Evolutionary conservation across 2,329 filamentous ascomycete genomes (phyloP).

Genomic region (Aspergillus glaucus): DNA sequence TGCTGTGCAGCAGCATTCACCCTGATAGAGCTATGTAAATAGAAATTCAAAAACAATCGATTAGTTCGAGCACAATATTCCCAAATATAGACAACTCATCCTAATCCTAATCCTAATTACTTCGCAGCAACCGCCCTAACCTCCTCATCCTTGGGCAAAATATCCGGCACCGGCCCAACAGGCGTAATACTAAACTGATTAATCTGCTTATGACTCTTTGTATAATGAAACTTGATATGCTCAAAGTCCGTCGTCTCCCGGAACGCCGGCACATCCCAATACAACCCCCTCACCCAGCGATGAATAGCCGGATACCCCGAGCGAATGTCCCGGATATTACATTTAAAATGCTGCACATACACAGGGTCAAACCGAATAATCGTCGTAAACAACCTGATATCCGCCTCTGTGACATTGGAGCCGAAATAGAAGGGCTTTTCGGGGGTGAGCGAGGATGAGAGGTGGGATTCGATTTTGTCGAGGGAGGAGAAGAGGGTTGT

Average conservation of each 20-base stretch:
- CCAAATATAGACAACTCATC: too few species aligned
- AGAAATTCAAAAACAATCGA: neutral
- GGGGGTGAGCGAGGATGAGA: slow-evolving; percentile 42
- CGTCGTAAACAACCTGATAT: slow-evolving; percentile 69
- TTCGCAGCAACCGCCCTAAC: slow-evolving; percentile 43
- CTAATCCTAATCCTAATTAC: neutral
- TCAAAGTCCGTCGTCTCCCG: slow-evolving; percentile 79
- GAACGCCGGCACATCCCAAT: slow-evolving; percentile 78
- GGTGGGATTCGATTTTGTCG: slow-evolving; percentile 67
- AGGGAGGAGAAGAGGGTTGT: slow-evolving; percentile 66
- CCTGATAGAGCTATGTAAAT: neutral
- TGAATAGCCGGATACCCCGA: slow-evolving; percentile 77
- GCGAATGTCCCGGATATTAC: slow-evolving; percentile 78
- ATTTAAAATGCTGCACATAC: slow-evolving; percentile 78
- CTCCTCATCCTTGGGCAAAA: slow-evolving; percentile 72
- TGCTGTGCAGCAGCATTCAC: neutral
- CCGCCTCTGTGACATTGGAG: slow-evolving; percentile 68
- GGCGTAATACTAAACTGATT: slow-evolving; percentile 70
- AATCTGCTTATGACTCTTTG: slow-evolving; percentile 60
- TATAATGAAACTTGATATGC: slow-evolving; percentile 84
- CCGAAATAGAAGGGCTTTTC: slow-evolving; percentile 66
- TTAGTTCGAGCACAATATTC: neutral
- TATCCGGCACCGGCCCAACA: slow-evolving; percentile 74
- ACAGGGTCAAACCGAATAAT: slow-evolving; percentile 67
- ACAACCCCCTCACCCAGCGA: slow-evolving; percentile 73